phyloP scores from a whole-genome alignment of 1,139 yeast species.

The Nakaseomyces kungkrabaensis region DNA sequence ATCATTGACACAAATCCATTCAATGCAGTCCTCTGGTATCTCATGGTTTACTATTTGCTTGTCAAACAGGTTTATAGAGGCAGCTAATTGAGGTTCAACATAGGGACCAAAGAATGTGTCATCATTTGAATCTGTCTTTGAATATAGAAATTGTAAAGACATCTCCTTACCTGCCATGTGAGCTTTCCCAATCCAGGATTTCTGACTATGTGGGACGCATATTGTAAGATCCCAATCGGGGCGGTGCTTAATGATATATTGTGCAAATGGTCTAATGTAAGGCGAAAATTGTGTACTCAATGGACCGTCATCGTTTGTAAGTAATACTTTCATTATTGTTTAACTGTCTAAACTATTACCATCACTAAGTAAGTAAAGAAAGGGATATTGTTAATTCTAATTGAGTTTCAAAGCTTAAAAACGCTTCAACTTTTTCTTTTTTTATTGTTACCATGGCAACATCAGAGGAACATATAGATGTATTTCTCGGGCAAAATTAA shows the following conservation, averaged over 20 bases:
- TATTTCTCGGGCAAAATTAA: no score
- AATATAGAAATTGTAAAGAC: slow-evolving; percentile 54
- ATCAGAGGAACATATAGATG: no score
- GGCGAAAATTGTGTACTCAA: slow-evolving; percentile 72
- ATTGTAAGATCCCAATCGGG: slow-evolving; percentile 77
- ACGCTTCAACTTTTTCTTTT: no score
- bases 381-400: no score
- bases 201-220: slow-evolving; percentile 68
- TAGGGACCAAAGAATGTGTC: slow-evolving; percentile 65
- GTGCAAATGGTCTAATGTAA: slow-evolving; percentile 71
- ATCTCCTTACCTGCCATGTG: slow-evolving; percentile 82
- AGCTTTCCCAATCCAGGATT: slow-evolving; percentile 97
- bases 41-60: slow-evolving; percentile 12
- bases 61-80: background rate
- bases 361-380: no score
- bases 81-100: slow-evolving; percentile 34
- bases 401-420: no score
- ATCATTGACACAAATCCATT: slow-evolving; percentile 76
- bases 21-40: slow-evolving; percentile 39
- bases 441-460: no score
- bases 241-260: slow-evolving; percentile 51
- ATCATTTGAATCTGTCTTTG: slow-evolving; percentile 37
- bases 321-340: slow-evolving; percentile 6
- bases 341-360: no score
- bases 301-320: slow-evolving; percentile 96